Conservation (phyloP, 163 green algal genomes). For the Smithsoniella earleae region DNA sequence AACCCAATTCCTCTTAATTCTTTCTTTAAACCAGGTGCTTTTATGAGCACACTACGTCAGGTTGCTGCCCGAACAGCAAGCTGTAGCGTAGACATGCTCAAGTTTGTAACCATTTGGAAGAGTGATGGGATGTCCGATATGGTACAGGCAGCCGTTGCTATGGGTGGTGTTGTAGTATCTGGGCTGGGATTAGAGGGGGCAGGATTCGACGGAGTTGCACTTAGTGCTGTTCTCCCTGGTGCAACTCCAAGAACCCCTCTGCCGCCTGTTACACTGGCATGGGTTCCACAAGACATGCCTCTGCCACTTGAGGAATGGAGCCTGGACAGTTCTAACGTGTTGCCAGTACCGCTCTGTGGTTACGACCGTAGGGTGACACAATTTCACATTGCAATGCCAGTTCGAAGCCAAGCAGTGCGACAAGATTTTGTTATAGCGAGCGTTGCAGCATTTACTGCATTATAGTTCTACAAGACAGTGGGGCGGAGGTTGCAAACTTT, state of each 20-base stretch:
- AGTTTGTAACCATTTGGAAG: slow-evolving; percentile 54
- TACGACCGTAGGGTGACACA: slow-evolving; percentile 5
- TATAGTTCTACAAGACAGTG: too few relatives aligned
- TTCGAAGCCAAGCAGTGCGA: neutral
- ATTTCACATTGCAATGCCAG: neutral
- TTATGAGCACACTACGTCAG: slow-evolving; percentile 68
- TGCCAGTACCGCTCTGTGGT: slow-evolving; percentile 37
- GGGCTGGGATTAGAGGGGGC: slow-evolving; percentile 53
- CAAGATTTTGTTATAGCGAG: neutral
- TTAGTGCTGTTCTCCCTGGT: slow-evolving; percentile 40
- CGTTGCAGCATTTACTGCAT: neutral
- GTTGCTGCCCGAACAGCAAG: slow-evolving; percentile 38
- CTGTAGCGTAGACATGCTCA: slow-evolving; percentile 48
- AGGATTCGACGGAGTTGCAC: slow-evolving; percentile 48
- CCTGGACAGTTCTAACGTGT: neutral
- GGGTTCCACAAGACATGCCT: slow-evolving; percentile 41
- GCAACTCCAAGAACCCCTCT: slow-evolving; percentile 38
- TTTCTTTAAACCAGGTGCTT: too few relatives aligned
- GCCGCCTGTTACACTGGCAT: slow-evolving; percentile 43
- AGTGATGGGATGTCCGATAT: slow-evolving; percentile 29
- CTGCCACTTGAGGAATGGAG: neutral
- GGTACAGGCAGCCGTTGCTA: slow-evolving; percentile 34
- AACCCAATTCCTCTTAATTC: slow-evolving; percentile 55
- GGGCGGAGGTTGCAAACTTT: too few relatives aligned
- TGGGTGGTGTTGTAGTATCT: slow-evolving; percentile 34